These are phyloP conservation scores for Manihot esculenta DNA, from an alignment of 441 rosid genomes.

Conservation along the genomic window DNA sequence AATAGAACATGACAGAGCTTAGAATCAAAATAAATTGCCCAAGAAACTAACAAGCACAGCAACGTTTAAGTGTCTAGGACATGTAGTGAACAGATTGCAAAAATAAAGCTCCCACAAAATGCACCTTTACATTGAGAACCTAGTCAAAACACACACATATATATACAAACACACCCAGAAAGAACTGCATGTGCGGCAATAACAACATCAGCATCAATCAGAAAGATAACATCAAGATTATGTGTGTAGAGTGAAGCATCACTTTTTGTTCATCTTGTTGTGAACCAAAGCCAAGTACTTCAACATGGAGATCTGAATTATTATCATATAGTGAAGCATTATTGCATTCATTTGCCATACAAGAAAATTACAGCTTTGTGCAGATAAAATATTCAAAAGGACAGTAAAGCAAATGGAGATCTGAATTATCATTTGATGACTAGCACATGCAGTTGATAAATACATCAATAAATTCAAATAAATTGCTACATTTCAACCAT, in stretches of 20 bases:
- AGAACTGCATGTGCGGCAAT: neutral
- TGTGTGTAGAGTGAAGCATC: no score
- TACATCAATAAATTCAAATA: neutral
- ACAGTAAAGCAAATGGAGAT: neutral
- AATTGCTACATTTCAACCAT: neutral
- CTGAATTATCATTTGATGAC: neutral
- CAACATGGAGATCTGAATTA: neutral
- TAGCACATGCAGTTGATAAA: neutral
- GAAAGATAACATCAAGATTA: no score
- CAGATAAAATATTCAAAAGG: neutral
- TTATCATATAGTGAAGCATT: neutral
- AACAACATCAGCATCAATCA: neutral
- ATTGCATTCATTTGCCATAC: neutral
- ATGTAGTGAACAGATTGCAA: neutral
- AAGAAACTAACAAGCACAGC: neutral
- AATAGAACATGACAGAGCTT: neutral
- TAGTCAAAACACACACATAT: neutral
- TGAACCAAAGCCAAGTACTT: neutral
- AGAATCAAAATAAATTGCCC: slow-evolving; percentile 1
- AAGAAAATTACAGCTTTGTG: neutral
- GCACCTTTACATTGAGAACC: neutral
- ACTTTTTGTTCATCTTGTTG: neutral
- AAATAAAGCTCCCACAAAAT: slow-evolving; percentile 8
- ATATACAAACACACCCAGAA: neutral
- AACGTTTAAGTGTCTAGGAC: neutral